Evolutionary conservation across 139 green algal species (phyloP).

Genomic region (Coelastrella sp.): DNA sequence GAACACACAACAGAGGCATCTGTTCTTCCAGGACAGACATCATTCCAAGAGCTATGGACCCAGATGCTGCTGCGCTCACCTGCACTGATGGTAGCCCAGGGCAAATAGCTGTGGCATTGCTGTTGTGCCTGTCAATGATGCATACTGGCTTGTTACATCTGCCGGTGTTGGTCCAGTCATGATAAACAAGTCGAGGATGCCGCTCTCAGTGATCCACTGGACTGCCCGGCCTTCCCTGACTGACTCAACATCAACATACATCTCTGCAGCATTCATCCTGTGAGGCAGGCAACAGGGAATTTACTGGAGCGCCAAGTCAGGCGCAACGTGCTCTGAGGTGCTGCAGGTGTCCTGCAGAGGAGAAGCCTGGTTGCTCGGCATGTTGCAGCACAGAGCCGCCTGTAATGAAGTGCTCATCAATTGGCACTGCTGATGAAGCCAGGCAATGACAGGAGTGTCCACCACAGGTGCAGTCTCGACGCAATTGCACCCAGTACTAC

Average conservation of each 20-base stretch:
- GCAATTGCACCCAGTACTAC: too few relatives aligned
- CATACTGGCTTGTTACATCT: constrained; percentile 85
- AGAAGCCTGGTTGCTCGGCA: too few relatives aligned
- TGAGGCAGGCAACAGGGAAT: background rate
- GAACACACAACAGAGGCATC: too few relatives aligned
- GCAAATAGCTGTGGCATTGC: constrained; percentile 95
- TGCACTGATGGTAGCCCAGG: constrained; percentile 98
- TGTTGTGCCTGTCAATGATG: constrained; percentile 86
- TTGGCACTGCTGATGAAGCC: too few relatives aligned
- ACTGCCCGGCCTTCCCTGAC: constrained; percentile 52
- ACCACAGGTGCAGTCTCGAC: too few relatives aligned
- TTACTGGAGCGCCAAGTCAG: background rate
- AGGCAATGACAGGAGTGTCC: too few relatives aligned
- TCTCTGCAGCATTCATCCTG: constrained; percentile 96
- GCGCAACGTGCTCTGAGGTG: too few relatives aligned
- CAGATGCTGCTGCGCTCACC: constrained; percentile 55
- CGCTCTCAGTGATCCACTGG: constrained; percentile 96
- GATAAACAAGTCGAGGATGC: constrained; percentile 96
- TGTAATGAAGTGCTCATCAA: too few relatives aligned
- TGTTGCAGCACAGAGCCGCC: too few relatives aligned
- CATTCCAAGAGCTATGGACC: too few relatives aligned
- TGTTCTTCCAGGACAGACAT: too few relatives aligned
- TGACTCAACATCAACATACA: constrained; percentile 95
- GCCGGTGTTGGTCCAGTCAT: constrained; percentile 79
- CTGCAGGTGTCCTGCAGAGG: too few relatives aligned